Percentiles rank a stretch among this genome's conserved stretches.
phyloP scores from a whole-genome alignment of 768 basidiomycete genomes.

The Lentinula lateritia region DNA sequence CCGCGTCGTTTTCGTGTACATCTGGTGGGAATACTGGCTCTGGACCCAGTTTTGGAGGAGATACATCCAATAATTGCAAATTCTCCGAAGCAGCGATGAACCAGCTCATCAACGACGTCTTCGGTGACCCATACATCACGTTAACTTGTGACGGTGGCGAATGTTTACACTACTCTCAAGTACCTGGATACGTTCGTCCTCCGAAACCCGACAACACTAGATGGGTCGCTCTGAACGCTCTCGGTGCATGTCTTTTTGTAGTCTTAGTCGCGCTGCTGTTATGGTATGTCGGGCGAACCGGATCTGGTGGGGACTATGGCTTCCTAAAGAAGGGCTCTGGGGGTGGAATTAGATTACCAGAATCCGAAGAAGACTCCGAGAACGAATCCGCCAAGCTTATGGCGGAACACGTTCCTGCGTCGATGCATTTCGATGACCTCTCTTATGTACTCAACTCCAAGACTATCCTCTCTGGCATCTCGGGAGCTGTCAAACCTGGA shows the following conservation, averaged over 20 bases:
- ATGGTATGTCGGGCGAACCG: conserved; percentile 90
- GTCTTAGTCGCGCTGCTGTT: conserved; percentile 35
- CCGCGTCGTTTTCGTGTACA: conserved; percentile 79
- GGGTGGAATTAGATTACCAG: conserved; percentile 71
- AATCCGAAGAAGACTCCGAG: conserved; percentile 29
- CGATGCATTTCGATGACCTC: conserved; percentile 84
- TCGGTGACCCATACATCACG: conserved; percentile 88
- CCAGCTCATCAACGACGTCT: conserved; percentile 85
- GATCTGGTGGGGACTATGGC: conserved; percentile 52
- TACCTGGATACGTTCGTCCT: conserved; percentile 85
- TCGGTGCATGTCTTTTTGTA: conserved; percentile 71
- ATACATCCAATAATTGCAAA: conserved; percentile 52
- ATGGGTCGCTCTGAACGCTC: conserved; percentile 83
- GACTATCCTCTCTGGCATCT: conserved; percentile 73
- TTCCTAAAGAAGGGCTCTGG: not conserved
- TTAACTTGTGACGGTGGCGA: conserved; percentile 86
- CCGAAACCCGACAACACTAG: conserved; percentile 76
- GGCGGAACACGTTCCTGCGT: conserved; percentile 92
- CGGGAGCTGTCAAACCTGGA: conserved; percentile 81
- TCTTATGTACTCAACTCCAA: conserved; percentile 70
- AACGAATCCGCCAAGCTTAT: conserved; percentile 80
- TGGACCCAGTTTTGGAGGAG: not conserved
- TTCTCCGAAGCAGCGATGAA: conserved; percentile 99
- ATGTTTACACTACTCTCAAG: conserved; percentile 89
- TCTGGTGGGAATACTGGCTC: conserved; percentile 25